Percentiles rank a stretch among this genome's conserved stretches.
Evolutionary conservation across 2,329 filamentous ascomycete genomes (phyloP).

Genomic region (Epicoccum sorghinum): DNA sequence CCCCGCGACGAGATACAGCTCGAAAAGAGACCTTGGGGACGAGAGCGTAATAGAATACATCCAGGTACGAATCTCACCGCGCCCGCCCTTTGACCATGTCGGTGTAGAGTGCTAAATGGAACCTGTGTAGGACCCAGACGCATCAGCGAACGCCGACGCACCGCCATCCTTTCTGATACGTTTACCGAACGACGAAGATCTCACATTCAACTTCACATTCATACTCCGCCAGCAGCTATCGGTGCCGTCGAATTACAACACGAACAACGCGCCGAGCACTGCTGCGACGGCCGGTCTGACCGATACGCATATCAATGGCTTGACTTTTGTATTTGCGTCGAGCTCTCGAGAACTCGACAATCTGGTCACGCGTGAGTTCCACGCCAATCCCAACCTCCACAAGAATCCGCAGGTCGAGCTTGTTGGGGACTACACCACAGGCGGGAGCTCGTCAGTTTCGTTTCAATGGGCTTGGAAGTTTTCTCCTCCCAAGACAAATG

Average conservation of each 20-base stretch:
- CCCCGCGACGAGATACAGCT: conserved; percentile 78
- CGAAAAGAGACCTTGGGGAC: conserved; percentile 75
- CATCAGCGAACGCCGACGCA: conserved; percentile 36
- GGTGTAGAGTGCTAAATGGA: conserved; percentile 17
- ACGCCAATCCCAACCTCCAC: conserved; percentile 95
- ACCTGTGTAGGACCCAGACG: conserved; percentile 74
- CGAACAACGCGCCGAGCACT: conserved; percentile 57
- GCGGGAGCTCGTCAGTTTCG: conserved; percentile 79
- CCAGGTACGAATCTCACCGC: conserved; percentile 65
- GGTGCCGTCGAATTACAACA: conserved; percentile 45
- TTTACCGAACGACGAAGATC: conserved; percentile 86
- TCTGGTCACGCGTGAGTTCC: conserved; percentile 91
- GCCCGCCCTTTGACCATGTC: background rate
- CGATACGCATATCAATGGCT: conserved; percentile 82
- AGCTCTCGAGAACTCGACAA: conserved; percentile 89
- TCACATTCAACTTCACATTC: conserved; percentile 92
- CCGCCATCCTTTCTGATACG: conserved; percentile 82
- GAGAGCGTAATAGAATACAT: conserved; percentile 84
- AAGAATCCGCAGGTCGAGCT: conserved; percentile 96
- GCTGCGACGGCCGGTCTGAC: conserved; percentile 46
- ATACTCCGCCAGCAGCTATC: conserved; percentile 67
- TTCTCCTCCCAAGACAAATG: conserved; percentile 81
- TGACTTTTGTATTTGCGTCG: conserved; percentile 91
- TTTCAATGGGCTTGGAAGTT: conserved; percentile 98
- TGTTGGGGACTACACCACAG: conserved; percentile 88